phyloP scores from a whole-genome alignment of 2,329 filamentous ascomycete genomes.

The Pseudopyricularia cyperi region DNA sequence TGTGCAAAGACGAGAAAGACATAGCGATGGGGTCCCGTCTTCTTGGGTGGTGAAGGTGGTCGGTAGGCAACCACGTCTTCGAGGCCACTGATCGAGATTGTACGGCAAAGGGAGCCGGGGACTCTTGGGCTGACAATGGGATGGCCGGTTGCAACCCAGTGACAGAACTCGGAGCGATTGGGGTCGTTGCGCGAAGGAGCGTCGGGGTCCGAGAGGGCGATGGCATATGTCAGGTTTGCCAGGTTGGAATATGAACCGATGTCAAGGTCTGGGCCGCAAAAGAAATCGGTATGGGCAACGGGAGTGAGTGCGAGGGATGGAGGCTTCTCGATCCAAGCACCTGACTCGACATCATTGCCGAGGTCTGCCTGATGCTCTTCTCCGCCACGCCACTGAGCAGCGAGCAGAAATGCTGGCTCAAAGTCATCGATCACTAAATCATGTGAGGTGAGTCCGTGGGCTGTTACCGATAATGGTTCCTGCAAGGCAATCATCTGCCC shows the following conservation, averaged over 20 bases:
- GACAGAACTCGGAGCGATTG: constrained; percentile 31
- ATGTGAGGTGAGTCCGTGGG: neutral
- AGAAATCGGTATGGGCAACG: constrained; percentile 2
- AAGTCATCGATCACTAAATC: constrained; percentile 44
- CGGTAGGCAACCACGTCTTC: constrained; percentile 25
- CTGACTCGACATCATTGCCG: constrained; percentile 34
- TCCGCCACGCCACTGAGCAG: constrained; percentile 30
- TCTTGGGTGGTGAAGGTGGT: constrained; percentile 24
- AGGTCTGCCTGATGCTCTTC: constrained; percentile 24
- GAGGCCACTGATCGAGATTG: constrained; percentile 8
- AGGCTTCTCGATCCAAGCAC: constrained; percentile 16
- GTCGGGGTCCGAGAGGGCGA: constrained; percentile 28
- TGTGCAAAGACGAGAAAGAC: constrained; percentile 26
- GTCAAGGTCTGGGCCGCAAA: neutral
- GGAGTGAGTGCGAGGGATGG: constrained; percentile 18
- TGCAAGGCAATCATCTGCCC: neutral
- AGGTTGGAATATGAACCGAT: neutral
- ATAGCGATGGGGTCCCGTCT: constrained; percentile 29
- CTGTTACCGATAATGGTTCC: neutral
- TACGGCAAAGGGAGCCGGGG: neutral
- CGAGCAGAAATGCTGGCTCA: constrained; percentile 35
- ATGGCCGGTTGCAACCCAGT: constrained; percentile 25
- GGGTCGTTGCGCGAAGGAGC: constrained; percentile 27
- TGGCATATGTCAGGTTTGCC: constrained; percentile 13
- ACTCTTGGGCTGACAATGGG: constrained; percentile 8